phyloP scores from a whole-genome alignment of 176 grass and related monocot genomes.

The Chrysopogon serrulatus region DNA sequence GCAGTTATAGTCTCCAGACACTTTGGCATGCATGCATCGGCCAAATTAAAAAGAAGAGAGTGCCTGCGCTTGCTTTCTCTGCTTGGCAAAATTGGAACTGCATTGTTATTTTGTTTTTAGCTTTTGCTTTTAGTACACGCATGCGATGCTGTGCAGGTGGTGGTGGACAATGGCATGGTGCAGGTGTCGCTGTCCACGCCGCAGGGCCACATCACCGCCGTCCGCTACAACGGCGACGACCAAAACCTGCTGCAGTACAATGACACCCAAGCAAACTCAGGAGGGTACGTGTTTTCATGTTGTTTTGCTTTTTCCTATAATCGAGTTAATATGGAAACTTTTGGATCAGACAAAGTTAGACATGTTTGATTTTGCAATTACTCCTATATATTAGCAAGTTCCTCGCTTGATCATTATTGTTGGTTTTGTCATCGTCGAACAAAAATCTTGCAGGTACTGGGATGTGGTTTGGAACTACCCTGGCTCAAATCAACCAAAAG shows the following conservation, averaged over 20 bases:
- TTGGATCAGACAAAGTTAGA: too few relatives aligned
- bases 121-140: too few relatives aligned
- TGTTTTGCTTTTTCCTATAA: too few relatives aligned
- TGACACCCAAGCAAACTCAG: background rate
- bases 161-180: constrained; percentile 59
- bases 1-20: too few relatives aligned
- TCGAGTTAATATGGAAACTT: too few relatives aligned
- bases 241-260: constrained; percentile 37
- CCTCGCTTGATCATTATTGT: background rate
- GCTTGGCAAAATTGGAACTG: too few relatives aligned
- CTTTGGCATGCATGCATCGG: too few relatives aligned
- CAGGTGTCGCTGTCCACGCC: constrained; percentile 53
- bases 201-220: constrained; percentile 39
- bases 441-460: constrained; percentile 38
- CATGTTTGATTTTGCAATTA: too few relatives aligned
- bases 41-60: too few relatives aligned
- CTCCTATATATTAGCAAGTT: too few relatives aligned
- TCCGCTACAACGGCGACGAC: constrained; percentile 29
- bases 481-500: background rate
- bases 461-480: constrained; percentile 28
- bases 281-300: constrained; percentile 20
- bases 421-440: background rate
- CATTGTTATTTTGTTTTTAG: too few relatives aligned
- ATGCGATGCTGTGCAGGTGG: constrained; percentile 17
- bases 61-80: too few relatives aligned